Base-by-base conservation (phyloP, 139 green algal species). In the Tetratostichococcus sp. region DNA sequence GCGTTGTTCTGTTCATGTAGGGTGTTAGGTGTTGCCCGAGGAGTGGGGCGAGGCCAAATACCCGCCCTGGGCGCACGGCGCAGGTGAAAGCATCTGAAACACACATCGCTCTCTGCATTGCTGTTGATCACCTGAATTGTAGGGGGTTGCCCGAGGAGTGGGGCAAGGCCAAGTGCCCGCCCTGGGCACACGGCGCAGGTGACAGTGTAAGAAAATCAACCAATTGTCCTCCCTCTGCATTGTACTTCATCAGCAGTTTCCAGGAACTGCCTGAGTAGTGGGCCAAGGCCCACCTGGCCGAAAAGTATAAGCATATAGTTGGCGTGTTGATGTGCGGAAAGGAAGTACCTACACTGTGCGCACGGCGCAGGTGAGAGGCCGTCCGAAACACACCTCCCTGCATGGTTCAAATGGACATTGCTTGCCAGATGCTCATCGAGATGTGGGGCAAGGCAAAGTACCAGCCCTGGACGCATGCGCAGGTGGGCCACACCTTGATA, bases 1-100 rank as follows among this genome's bases (percentile, higher is more conserved):
- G 39, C 39, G 39, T 21, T 50, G 39, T 11, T 50, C 39, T n/a
- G n/a, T n/a, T n/a, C n/a, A n/a, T n/a, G n/a, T n/a, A n/a, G n/a
- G n/a, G 33, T 84, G 82, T 78, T 78, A 81, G 35, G 79, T 87
- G 25, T 69, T 69, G 39, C 4, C 35, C 3, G 67, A 85, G 35
- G 82, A 87, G 73, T 87, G 82, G 82, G 42, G 73, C 1, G 34
- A 14, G 17, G 79, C 79, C 30, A 68, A 33, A 17, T 87, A 77
- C 76, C 82, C 82, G 30, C 59, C 71, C 35, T 87, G 82, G 82
- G 82, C 82, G 30, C 82, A 87, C 43, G 82, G 82, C 35, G 76
- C 79, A 62, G 50, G 50, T 62, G 50, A 8, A 17, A 17, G 6
- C 8, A 6, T 11, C 8, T 21, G 11, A 11, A 50, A 50, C 39